Evolutionary conservation across 768 basidiomycete species (phyloP).

Genomic region (Boletellus sp.): DNA sequence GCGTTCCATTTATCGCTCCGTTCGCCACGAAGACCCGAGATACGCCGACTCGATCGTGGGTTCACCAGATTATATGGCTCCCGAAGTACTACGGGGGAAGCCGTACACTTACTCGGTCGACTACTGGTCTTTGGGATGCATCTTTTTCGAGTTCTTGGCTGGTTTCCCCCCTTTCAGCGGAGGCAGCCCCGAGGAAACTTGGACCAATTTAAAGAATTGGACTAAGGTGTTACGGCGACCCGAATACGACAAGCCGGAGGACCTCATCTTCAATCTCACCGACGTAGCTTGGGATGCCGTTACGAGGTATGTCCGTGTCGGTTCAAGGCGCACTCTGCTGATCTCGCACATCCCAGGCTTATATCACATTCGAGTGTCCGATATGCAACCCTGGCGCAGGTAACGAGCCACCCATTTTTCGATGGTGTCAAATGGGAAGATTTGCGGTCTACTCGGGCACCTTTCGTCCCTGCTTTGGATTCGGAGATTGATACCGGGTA

Average conservation of each 20-base stretch:
- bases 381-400: constrained; percentile 66
- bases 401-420: constrained; percentile 84
- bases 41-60: constrained; percentile 98
- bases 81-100: constrained; percentile 89
- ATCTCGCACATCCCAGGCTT: constrained; percentile 45
- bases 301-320: constrained; percentile 53
- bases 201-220: constrained; percentile 99
- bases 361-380: constrained; percentile 86
- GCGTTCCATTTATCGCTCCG: constrained; percentile 89
- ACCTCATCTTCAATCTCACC: constrained; percentile 92
- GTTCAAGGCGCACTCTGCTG: background rate
- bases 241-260: constrained; percentile 93
- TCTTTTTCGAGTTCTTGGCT: constrained; percentile 93
- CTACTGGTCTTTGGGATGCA: constrained; percentile 98
- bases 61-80: constrained; percentile 98
- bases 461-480: constrained; percentile 93
- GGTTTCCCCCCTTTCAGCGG: constrained; percentile 99
- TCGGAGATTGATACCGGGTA: constrained; percentile 94
- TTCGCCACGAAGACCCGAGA: constrained; percentile 85
- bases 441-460: constrained; percentile 72
- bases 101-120: constrained; percentile 96
- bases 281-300: constrained; percentile 95
- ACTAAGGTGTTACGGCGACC: constrained; percentile 86
- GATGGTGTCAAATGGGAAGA: constrained; percentile 68
- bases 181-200: constrained; percentile 92